These are phyloP conservation scores for Blastomyces percursus DNA, from an alignment of 2,329 filamentous ascomycete species.

Conservation along the genomic window DNA sequence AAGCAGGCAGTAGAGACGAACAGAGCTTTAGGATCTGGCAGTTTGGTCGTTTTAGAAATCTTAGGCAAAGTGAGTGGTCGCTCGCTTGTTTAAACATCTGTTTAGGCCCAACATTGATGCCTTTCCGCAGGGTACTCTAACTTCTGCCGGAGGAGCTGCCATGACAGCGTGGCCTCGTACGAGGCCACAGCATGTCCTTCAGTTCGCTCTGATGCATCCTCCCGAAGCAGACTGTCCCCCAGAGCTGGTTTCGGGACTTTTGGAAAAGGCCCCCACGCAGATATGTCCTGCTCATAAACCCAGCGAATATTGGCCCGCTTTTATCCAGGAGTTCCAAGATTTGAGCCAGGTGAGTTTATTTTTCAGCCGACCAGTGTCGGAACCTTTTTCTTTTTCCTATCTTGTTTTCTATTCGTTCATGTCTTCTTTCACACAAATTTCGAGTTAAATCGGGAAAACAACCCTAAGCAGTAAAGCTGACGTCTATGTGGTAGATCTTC, in stretches of 20 bases:
- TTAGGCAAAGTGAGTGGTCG: neutral
- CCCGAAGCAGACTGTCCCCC: neutral
- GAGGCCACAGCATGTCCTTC: neutral
- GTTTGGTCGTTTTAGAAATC: neutral
- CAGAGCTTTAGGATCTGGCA: neutral
- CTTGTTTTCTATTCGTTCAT: neutral
- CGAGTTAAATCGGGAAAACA: neutral
- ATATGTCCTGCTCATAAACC: neutral
- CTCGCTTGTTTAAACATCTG: neutral
- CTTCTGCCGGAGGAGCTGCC: neutral
- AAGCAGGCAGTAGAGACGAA: neutral
- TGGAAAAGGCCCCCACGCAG: neutral
- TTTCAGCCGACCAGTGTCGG: neutral
- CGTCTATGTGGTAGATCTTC: slow-evolving; percentile 20
- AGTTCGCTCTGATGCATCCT: neutral
- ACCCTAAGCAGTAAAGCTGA: neutral
- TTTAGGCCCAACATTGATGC: neutral
- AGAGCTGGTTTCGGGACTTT: neutral
- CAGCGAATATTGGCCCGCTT: neutral
- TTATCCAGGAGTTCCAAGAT: neutral
- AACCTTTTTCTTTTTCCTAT: no score
- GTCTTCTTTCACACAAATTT: neutral
- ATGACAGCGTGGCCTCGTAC: slow-evolving; percentile 3
- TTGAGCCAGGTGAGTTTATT: neutral
- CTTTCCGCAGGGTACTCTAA: neutral